A percentile compares a stretch with the other conserved stretches of the same genome.
Evolutionary conservation across 495 filamentous ascomycete genomes (phyloP).

Genomic region (Friedmanniomyces simplex): DNA sequence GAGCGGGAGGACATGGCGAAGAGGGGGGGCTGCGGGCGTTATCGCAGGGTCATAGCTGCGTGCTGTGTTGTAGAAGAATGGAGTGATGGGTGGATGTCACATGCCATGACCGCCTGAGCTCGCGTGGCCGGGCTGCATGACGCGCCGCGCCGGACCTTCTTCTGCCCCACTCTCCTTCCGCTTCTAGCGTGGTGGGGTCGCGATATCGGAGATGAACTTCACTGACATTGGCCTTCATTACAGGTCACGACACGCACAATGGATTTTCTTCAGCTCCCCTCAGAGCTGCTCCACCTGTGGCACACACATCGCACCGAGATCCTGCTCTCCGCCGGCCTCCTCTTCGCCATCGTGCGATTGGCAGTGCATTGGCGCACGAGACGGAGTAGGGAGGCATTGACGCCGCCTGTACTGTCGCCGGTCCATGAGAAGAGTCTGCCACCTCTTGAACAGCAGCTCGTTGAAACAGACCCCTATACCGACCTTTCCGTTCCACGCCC

Average conservation of each 20-base stretch:
- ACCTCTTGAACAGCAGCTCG: not conserved
- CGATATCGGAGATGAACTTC: not conserved
- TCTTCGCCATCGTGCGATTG: conserved; percentile 21
- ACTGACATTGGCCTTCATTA: not conserved
- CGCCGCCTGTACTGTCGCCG: conserved; percentile 16
- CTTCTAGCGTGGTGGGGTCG: not conserved
- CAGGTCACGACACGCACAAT: not conserved
- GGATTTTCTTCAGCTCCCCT: conserved; percentile 9
- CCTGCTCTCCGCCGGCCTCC: conserved; percentile 22
- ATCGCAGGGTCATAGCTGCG: not conserved
- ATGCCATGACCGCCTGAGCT: not conserved
- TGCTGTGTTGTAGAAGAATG: not conserved
- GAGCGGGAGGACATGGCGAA: conserved; percentile 1
- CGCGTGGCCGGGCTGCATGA: not conserved
- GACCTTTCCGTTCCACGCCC: not conserved
- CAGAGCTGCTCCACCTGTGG: conserved; percentile 28
- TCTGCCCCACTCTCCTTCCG: too few species aligned
- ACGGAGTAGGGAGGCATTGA: conserved; percentile 5
- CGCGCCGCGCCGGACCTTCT: not conserved
- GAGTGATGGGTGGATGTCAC: not conserved
- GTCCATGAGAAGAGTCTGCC: conserved; percentile 15
- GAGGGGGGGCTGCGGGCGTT: not conserved
- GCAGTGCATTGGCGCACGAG: conserved; percentile 15
- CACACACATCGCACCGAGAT: conserved; percentile 26
- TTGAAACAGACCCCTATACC: not conserved